Conservation (phyloP, 2,329 filamentous ascomycete species). For the Biscogniauxia marginata region DNA sequence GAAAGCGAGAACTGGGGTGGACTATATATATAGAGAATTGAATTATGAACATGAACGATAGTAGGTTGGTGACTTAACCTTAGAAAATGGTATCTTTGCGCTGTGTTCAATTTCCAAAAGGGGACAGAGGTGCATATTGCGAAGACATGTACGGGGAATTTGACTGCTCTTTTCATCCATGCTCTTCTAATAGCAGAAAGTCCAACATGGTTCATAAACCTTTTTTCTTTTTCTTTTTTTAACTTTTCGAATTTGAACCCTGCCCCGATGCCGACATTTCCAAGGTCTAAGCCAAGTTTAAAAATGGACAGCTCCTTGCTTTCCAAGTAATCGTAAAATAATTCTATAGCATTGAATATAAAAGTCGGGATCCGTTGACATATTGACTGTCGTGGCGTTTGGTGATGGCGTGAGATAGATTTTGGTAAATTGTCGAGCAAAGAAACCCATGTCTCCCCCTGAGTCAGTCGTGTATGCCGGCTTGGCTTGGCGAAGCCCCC, state of each 20-base stretch:
- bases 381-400: not conserved
- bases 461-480: not conserved
- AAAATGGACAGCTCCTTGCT: not conserved
- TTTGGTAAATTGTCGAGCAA: not conserved
- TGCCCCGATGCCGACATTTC: not conserved
- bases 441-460: not conserved
- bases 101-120: not conserved
- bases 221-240: not conserved
- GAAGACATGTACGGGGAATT: not conserved
- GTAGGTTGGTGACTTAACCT: not conserved
- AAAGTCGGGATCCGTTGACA: not conserved
- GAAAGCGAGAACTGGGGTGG: not conserved
- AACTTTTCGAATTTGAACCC: not conserved
- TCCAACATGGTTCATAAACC: not conserved
- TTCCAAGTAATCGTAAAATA: not conserved
- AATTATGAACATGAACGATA: constrained; percentile 18
- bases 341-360: not conserved
- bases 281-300: not conserved
- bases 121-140: not conserved
- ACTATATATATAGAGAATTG: constrained; percentile 22
- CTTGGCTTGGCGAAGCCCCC: not conserved
- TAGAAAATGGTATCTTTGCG: not conserved
- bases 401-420: not conserved
- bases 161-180: not conserved
- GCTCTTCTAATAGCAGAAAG: not conserved